Evolutionary conservation across 257 asterid species (phyloP), one percentile per base, ranked within the genome.

Genomic region (Nicotiana attenuata): DNA sequence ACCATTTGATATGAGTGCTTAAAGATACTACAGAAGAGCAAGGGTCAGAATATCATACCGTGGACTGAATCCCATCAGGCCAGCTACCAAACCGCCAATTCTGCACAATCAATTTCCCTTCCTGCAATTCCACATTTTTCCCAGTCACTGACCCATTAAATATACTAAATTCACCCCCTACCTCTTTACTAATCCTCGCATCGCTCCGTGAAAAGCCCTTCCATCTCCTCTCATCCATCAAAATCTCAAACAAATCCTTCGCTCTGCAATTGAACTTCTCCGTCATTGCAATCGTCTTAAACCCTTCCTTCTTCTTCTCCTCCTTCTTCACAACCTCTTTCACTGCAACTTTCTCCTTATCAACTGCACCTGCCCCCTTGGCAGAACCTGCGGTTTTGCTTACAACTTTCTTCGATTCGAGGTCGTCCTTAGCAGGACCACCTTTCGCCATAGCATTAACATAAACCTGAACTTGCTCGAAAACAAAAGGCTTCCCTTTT

Each of bases 191-290:
- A 10, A 96, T 96, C 91, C 87, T 88, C 0, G 99, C 98, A 92
- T 92, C 92, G 89, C 99, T 96, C 88, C 90, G 97, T 0, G 98
- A 90, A 76, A 96, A 96, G 13, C 99, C 99, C 78, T 87, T 96
- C 99, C 99, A 96, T 88, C 99, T 90, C 86, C 92, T 96, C 86
- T 96, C 99, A 86, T 96, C 99, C 97, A 96, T 91, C 82, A 96
- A 82, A 24, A 94, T 96, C 89, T 96, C 99, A 83, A 76, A 96
- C 92, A 96, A 81, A 87, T 92, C 93, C 89, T 82, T 90, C 3
- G 97, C 94, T 73, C 98, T 65, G 67, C 97, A 96, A 66, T 87
- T 90, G 64, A 94, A 96, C 88, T 92, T 96, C 89, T 94, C 98
- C 0, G 88, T 92, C 99, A 96, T 92, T 0, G 92, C 87, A 28